Evolutionary conservation across 768 basidiomycete genomes (phyloP).

Genomic region (Podaxis carcinomalis): DNA sequence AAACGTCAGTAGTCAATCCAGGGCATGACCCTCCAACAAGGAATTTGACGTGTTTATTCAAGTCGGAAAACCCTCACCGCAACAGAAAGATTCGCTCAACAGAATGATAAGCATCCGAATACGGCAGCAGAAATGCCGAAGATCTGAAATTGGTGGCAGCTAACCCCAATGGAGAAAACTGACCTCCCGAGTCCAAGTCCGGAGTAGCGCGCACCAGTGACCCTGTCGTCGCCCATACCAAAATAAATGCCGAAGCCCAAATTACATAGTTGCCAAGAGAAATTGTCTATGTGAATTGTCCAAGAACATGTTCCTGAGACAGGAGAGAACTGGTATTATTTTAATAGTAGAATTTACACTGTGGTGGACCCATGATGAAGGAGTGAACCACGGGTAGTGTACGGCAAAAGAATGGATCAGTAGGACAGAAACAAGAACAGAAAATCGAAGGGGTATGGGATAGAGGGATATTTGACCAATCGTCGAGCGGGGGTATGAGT

Average conservation of each 20-base stretch:
- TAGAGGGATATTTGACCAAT: background rate
- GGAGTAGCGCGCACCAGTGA: background rate
- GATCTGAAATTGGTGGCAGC: background rate
- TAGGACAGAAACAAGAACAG: background rate
- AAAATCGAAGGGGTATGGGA: background rate
- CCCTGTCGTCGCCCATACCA: background rate
- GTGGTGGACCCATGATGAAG: constrained; percentile 15
- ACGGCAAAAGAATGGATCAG: background rate
- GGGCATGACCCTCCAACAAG: background rate
- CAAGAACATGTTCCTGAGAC: background rate
- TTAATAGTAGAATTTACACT: constrained; percentile 8
- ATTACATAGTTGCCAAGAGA: too few species aligned
- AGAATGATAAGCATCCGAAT: background rate
- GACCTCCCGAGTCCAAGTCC: background rate
- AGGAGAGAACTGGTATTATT: constrained; percentile 6
- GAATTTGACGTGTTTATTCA: background rate
- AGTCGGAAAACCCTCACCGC: background rate
- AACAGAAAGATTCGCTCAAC: background rate
- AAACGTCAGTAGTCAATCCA: background rate
- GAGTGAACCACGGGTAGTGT: constrained; percentile 17
- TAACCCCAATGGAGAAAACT: background rate
- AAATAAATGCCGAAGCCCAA: too few species aligned
- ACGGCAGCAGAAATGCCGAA: background rate
- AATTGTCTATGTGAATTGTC: background rate
- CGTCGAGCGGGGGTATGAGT: background rate